These are phyloP conservation scores for Zoysia pacifica DNA, from an alignment of 176 grass and related monocot genomes.

Conservation along the genomic window DNA sequence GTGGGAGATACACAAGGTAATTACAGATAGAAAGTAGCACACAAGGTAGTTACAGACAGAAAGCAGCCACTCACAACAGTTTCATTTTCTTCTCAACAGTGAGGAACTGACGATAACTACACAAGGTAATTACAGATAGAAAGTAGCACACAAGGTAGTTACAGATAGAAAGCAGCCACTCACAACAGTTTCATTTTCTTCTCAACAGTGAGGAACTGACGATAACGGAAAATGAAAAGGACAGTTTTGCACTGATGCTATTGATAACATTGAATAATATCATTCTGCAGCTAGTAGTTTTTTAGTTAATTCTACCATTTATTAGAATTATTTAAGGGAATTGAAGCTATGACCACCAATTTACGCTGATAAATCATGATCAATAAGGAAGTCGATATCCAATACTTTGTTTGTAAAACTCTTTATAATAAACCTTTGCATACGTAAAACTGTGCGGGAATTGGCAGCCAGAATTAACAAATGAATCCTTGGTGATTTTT, in stretches of 20 bases:
- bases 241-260: background rate
- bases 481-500: background rate
- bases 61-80: constrained; percentile 3
- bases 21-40: too few species aligned
- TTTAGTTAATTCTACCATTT: background rate
- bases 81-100: constrained; percentile 27
- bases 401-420: background rate
- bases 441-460: background rate
- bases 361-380: background rate
- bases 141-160: too few species aligned
- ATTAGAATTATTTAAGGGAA: background rate
- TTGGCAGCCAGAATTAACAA: constrained; percentile 5
- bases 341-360: background rate
- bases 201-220: background rate
- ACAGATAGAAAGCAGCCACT: background rate
- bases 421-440: background rate
- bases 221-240: background rate
- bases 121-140: constrained; percentile 7
- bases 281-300: background rate
- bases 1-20: constrained; percentile 24
- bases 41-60: too few species aligned
- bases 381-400: background rate
- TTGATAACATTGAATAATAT: background rate
- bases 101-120: too few species aligned
- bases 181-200: constrained; percentile 25